Conservation (phyloP, 225 moss, liverwort and hornwort species). For the Thuidium tamariscinum region DNA sequence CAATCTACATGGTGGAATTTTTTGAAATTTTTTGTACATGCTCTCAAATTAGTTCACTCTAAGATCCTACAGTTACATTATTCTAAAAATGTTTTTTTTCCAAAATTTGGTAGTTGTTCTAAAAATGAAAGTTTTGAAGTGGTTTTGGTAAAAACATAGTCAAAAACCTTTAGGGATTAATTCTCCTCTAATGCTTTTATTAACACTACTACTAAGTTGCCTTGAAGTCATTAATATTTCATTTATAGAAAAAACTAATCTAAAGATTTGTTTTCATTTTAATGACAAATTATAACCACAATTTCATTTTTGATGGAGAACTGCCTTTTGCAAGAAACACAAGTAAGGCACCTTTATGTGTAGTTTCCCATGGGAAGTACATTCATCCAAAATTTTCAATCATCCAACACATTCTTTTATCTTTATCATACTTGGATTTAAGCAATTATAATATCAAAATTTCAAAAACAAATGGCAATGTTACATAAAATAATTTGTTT, state of each 20-base stretch:
- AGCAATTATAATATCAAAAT: background rate
- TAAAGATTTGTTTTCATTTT: background rate
- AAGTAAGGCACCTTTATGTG: fast-evolving
- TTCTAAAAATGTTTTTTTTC: no score
- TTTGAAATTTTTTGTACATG: no score
- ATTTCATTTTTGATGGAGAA: background rate
- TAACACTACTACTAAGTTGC: no score
- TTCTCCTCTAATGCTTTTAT: no score
- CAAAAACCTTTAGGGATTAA: no score
- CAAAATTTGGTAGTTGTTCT: no score
- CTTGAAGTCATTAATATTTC: no score
- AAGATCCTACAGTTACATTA: no score
- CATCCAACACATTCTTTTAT: background rate
- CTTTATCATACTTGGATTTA: background rate
- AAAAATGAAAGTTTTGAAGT: no score
- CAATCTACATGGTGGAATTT: no score
- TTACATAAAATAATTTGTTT: background rate
- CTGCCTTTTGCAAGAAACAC: fast-evolving
- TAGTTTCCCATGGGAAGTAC: background rate
- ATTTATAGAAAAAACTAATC: background rate
- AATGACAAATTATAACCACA: fast-evolving
- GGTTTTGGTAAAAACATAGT: no score
- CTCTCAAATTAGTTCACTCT: no score
- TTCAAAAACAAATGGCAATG: background rate
- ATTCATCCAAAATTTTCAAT: background rate